A percentile compares a stretch with the other conserved stretches of the same genome.
phyloP scores from a whole-genome alignment of 2,329 filamentous ascomycete genomes.

The Fonsecaea erecta region DNA sequence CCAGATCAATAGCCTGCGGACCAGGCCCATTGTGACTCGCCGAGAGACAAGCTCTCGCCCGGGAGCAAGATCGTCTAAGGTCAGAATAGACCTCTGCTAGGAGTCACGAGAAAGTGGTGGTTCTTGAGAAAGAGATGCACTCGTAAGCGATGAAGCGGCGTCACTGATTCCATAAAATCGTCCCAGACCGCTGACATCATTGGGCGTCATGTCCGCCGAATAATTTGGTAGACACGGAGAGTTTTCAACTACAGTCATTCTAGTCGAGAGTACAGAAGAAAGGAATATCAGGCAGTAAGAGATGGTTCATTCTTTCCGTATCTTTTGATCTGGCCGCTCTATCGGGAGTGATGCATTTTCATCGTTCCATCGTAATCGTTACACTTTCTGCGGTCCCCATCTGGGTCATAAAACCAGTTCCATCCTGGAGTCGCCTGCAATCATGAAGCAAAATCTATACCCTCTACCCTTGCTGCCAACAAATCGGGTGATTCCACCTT shows the following conservation, averaged over 20 bases:
- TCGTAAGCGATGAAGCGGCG: neutral
- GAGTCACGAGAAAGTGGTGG: neutral
- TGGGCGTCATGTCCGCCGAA: constrained; percentile 10
- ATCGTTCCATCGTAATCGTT: constrained; percentile 32
- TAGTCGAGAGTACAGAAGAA: neutral
- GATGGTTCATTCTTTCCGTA: neutral
- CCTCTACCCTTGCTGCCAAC: constrained; percentile 33
- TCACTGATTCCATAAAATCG: neutral
- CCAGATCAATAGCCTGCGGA: constrained; percentile 78
- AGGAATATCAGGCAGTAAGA: neutral
- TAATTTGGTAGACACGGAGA: neutral
- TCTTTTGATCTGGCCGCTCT: constrained; percentile 14
- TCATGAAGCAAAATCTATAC: constrained; percentile 36
- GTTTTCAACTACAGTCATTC: too few species aligned
- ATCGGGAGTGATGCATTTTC: constrained; percentile 19
- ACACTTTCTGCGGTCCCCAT: constrained; percentile 22
- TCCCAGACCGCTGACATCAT: constrained; percentile 8
- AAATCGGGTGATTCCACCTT: constrained; percentile 34
- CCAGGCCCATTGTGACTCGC: constrained; percentile 64
- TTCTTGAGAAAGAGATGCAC: neutral
- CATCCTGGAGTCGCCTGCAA: constrained; percentile 1
- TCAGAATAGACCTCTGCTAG: neutral
- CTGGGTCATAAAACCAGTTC: constrained; percentile 11
- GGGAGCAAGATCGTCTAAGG: neutral
- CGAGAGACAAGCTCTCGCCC: neutral